These are phyloP conservation scores for Lachancea waltii DNA, from an alignment of 805 yeast genomes.

Conservation along the genomic window DNA sequence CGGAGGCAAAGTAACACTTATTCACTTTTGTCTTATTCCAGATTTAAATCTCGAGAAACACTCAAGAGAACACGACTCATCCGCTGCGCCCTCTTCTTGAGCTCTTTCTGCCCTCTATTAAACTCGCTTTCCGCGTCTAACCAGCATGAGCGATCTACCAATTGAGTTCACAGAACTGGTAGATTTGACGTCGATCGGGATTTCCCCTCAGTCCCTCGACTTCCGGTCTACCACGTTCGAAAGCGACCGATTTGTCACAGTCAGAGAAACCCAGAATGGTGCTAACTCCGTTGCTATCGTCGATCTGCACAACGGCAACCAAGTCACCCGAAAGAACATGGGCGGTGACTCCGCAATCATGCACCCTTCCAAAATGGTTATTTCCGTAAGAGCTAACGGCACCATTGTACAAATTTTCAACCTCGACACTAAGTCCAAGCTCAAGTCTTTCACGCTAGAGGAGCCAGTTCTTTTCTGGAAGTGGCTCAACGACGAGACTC, in stretches of 20 bases:
- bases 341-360: conserved; percentile 95
- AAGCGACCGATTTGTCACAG: conserved; percentile 84
- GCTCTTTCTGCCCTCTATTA: not conserved
- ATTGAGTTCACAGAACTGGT: conserved; percentile 94
- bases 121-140: not conserved
- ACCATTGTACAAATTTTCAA: conserved; percentile 93
- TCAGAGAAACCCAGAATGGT: conserved; percentile 53
- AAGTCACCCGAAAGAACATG: conserved; percentile 85
- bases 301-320: conserved; percentile 72
- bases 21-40: no score
- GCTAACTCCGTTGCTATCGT: conserved; percentile 93
- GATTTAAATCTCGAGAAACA: no score
- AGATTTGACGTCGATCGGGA: conserved; percentile 80
- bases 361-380: conserved; percentile 86
- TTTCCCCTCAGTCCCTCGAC: conserved; percentile 77
- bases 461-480: conserved; percentile 95
- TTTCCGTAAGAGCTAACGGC: conserved; percentile 92
- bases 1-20: no score
- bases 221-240: conserved; percentile 93
- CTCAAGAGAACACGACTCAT: no score
- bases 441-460: conserved; percentile 77
- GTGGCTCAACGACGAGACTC: conserved; percentile 68
- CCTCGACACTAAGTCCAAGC: conserved; percentile 76
- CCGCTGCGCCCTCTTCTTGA: not conserved
- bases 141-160: conserved; percentile 64